A percentile compares a stretch with the other conserved stretches of the same genome.
Evolutionary conservation across 768 basidiomycete genomes (phyloP).

Genomic region (Leccinum sublutescens): DNA sequence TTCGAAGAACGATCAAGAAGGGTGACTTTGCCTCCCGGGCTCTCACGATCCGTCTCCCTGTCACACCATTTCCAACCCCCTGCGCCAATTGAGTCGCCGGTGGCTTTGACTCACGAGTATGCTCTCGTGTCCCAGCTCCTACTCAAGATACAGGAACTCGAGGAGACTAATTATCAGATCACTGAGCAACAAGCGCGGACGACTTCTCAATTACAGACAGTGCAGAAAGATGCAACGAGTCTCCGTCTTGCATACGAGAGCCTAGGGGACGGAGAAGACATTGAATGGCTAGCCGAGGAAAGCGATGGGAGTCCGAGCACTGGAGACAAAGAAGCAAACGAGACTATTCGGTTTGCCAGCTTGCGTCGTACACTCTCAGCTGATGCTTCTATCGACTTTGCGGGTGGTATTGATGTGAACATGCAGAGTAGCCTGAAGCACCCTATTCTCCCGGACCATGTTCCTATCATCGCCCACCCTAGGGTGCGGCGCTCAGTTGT

Average conservation of each 20-base stretch:
- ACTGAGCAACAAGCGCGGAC: constrained; percentile 64
- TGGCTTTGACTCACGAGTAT: constrained; percentile 37
- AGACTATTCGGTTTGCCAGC: constrained; percentile 32
- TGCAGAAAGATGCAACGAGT: constrained; percentile 69
- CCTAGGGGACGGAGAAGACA: constrained; percentile 52
- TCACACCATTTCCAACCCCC: constrained; percentile 19
- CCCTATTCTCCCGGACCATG: constrained; percentile 12
- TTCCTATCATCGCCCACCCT: constrained; percentile 22
- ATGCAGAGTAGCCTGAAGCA: constrained; percentile 28
- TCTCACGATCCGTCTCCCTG: constrained; percentile 28
- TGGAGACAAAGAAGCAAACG: constrained; percentile 30
- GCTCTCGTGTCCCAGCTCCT: constrained; percentile 69
- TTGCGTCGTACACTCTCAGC: constrained; percentile 25
- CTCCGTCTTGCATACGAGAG: constrained; percentile 71
- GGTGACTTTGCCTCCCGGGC: constrained; percentile 17
- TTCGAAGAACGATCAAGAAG: constrained; percentile 19
- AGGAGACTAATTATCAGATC: constrained; percentile 69
- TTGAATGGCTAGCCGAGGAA: constrained; percentile 42
- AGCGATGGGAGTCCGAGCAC: constrained; percentile 32
- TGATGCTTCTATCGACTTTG: constrained; percentile 24
- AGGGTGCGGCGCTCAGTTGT: constrained; percentile 54
- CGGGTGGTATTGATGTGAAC: constrained; percentile 16
- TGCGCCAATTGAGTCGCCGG: constrained; percentile 11
- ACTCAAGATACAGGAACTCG: constrained; percentile 72
- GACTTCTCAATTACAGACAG: constrained; percentile 56